Evolutionary conservation across 2,329 filamentous ascomycete species (phyloP), one percentile per base, ranked within the genome.

Genomic region (Colletotrichum abscissum): DNA sequence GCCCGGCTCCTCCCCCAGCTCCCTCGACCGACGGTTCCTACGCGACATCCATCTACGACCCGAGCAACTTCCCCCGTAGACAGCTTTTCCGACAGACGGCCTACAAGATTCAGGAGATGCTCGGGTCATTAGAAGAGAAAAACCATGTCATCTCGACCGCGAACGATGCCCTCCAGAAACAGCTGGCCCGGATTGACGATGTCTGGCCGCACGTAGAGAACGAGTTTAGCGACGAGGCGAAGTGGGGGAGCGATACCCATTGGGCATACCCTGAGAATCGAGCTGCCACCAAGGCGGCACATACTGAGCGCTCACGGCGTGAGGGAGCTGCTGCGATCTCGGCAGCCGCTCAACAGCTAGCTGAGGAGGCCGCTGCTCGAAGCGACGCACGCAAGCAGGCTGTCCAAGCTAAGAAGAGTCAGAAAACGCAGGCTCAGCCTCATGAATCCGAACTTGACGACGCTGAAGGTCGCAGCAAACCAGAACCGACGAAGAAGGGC

Each of bases 191-290:
- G 65, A 91, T 98, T 79, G 94, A 98, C 80, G 92, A 94, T 77
- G 92, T 97, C 38, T 97, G 94, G 88, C 93, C 95, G 24, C 92
- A 95, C 83, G 90, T 98, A 70, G 93, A 97, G 76, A 87, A 89
- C 73, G 97, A 99, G 82, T 94, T 99, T 79, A 97, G 94, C 83
- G 95, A 98, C 74, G 95, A 98, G 83, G 95, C 97, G 67, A 94
- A 97, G 83, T 92, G 95, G 85, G 97, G 97, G 64, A 98, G 95
- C 83, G 89, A 92, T 72, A 94, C 91, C 65, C 97, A 99, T 82
- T 99, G 97, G 97, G 97, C 96, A 62, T 98, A 98, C 81, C 93
- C 94, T 24, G 94, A 96, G 78, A 95, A 94, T 79, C 93, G 96
- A 76, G 89, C 91, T 42, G 86, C 86, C 42, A 75, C 67, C 49